Base-by-base conservation (phyloP, 2,329 filamentous ascomycete species). In the Hypoxylon sp. region DNA sequence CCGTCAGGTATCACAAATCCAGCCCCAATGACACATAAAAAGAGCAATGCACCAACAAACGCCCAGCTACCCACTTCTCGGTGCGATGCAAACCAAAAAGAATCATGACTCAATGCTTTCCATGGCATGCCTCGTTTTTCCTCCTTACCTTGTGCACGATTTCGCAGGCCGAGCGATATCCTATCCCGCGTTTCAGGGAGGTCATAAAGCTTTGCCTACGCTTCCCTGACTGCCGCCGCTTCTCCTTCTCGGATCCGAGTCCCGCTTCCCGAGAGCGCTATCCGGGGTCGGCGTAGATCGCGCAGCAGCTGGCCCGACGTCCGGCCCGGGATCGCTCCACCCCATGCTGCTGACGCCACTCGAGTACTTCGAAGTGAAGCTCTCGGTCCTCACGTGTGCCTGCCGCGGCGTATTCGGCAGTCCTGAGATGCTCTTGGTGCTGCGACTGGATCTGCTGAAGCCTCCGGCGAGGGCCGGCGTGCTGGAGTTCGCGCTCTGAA, bases 291-390 rank as follows among this genome's bases (percentile, higher is more conserved):
- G 70, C 34, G 74, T 74, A 47, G 75, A 71, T 51, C 77, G 65
- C 44, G 59, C 63, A 24, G 70, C 73, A 3, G 71, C 77, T 0
- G 80, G 79, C 0, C 84, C 84, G 0, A 87, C 77, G 64, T 87
- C 84, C 2, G 84, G 84, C 0, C 84, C 84, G 0, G 84, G 84
- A 56, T 85, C 84, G 56, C 81, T 83, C 83, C 79, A 86, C 26
- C 74, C 76, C 67, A 80, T 68, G 71, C 79, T 84, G 20, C 46
- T 62, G 7, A 81, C 73, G 43, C 83, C 83, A 68, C 83, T 86
- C 24, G 81, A 82, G 72, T 87, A 86, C 58, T 79, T 82, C 39
- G 79, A 78, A 43, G 73, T 75, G 55, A 78, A 77, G 71, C 81
- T 84, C 30, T 78, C 75, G 3, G 58, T 62, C 15, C 81, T 74